phyloP scores from a whole-genome alignment of 345 rosid species.

The Kernera saxatilis region DNA sequence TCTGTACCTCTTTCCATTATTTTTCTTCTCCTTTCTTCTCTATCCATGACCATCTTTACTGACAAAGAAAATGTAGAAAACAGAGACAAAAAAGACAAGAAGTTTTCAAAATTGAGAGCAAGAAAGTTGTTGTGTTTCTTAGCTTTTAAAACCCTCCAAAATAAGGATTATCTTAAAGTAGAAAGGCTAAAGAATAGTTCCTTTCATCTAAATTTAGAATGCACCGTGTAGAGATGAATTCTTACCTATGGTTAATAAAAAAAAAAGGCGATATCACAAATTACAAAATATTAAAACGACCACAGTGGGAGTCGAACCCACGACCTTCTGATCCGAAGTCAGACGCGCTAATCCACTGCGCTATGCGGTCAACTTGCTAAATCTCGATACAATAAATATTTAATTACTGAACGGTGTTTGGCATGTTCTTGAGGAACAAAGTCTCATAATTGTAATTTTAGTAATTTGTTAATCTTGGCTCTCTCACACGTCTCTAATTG shows the following conservation, averaged over 20 bases:
- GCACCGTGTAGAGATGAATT: neutral
- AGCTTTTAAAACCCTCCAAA: neutral
- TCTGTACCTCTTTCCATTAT: conserved; percentile 53
- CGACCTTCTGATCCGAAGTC: conserved; percentile 99
- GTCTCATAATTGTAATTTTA: too few relatives aligned
- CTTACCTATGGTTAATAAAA: neutral
- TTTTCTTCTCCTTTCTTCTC: conserved; percentile 44
- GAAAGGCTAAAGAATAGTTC: conserved; percentile 27
- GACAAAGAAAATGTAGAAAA: neutral
- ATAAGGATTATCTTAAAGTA: neutral
- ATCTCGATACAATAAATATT: accelerated
- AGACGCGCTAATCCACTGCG: conserved; percentile 99
- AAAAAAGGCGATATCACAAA: too few relatives aligned
- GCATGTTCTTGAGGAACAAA: too few relatives aligned
- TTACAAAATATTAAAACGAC: too few relatives aligned
- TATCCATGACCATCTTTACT: conserved; percentile 23
- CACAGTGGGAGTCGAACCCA: conserved; percentile 71
- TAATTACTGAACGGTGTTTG: too few relatives aligned
- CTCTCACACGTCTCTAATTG: too few relatives aligned
- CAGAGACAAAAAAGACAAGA: neutral
- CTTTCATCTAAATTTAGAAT: conserved; percentile 4
- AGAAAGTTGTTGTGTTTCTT: neutral
- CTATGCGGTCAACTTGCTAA: conserved; percentile 54
- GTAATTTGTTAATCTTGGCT: too few relatives aligned
- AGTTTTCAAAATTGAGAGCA: neutral